A percentile compares a stretch with the other conserved stretches of the same genome.
Conservation (phyloP, 2,329 filamentous ascomycete genomes). For the Colletotrichum graminicola region DNA sequence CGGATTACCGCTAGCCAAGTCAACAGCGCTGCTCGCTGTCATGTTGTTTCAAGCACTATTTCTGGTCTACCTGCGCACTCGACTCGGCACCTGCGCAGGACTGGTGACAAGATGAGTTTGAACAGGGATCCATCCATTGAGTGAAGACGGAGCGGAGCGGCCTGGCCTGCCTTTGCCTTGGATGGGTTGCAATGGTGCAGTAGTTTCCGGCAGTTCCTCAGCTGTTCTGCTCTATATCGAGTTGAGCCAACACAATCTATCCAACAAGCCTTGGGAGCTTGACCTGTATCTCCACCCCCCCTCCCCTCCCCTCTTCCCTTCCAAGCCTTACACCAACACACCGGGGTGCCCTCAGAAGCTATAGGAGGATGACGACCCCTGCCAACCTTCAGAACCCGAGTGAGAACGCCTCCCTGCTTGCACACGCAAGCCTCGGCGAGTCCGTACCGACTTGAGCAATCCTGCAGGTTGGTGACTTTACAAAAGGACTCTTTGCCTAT, state of each 20-base stretch:
- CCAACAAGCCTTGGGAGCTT: slow-evolving; percentile 33
- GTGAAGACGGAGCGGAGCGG: slow-evolving; percentile 5
- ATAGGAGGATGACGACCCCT: slow-evolving; percentile 30
- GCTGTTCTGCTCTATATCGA: slow-evolving; percentile 15
- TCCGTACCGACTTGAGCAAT: slow-evolving; percentile 22
- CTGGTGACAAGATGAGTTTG: slow-evolving; percentile 40
- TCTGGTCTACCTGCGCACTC: slow-evolving; percentile 37
- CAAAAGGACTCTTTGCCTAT: slow-evolving; percentile 32
- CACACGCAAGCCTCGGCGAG: slow-evolving; percentile 37
- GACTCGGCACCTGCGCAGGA: slow-evolving; percentile 34
- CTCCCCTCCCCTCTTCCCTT: slow-evolving; percentile 11
- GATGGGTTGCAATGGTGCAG: slow-evolving; percentile 27
- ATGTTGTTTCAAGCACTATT: slow-evolving; percentile 44
- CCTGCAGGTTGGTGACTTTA: slow-evolving; percentile 34
- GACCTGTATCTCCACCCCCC: slow-evolving; percentile 21
- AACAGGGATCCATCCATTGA: slow-evolving; percentile 37
- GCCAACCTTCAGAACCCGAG: slow-evolving; percentile 22
- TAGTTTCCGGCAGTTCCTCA: slow-evolving; percentile 28
- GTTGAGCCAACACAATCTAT: slow-evolving; percentile 32
- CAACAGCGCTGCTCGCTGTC: slow-evolving; percentile 41
- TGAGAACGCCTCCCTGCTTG: slow-evolving; percentile 28
- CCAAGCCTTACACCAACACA: slow-evolving; percentile 32
- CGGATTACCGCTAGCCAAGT: slow-evolving; percentile 39
- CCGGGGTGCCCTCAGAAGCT: slow-evolving; percentile 35
- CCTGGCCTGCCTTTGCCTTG: slow-evolving; percentile 1